A percentile compares a stretch with the other conserved stretches of the same genome.
Conservation (phyloP, 768 basidiomycete species). For the Suillus tomentosus region DNA sequence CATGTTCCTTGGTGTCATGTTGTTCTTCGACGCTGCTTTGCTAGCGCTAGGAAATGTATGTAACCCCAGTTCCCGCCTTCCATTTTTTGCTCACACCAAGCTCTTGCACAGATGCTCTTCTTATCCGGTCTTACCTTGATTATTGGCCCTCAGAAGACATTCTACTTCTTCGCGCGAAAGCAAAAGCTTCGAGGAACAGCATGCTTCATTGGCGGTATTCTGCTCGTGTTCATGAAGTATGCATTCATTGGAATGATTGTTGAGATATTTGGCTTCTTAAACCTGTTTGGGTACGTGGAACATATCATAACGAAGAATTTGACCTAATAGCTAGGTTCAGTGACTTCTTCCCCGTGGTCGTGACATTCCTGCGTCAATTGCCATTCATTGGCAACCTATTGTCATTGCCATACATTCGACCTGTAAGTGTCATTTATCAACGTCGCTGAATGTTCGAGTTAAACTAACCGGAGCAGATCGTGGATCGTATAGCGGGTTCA, state of each 20-base stretch:
- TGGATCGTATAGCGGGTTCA: conserved; percentile 80
- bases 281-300: conserved; percentile 82
- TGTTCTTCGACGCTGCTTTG: conserved; percentile 95
- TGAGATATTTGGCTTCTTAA: conserved; percentile 96
- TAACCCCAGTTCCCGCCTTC: conserved; percentile 16
- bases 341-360: conserved; percentile 98
- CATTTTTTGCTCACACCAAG: not conserved
- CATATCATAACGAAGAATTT: conserved; percentile 9
- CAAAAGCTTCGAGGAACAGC: conserved; percentile 91
- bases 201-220: conserved; percentile 87
- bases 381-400: conserved; percentile 89
- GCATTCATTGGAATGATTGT: conserved; percentile 92
- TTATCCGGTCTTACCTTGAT: conserved; percentile 92
- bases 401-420: conserved; percentile 84
- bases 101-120: conserved; percentile 80
- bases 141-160: conserved; percentile 96
- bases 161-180: conserved; percentile 95
- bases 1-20: conserved; percentile 94
- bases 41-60: conserved; percentile 95
- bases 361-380: conserved; percentile 94
- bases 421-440: conserved; percentile 48
- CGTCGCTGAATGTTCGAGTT: not conserved
- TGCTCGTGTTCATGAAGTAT: conserved; percentile 94
- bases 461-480: conserved; percentile 46
- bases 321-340: conserved; percentile 43